Evolutionary conservation across 75 land plant genomes (phyloP).

Genomic region (Chamaecyparis obtusa): DNA sequence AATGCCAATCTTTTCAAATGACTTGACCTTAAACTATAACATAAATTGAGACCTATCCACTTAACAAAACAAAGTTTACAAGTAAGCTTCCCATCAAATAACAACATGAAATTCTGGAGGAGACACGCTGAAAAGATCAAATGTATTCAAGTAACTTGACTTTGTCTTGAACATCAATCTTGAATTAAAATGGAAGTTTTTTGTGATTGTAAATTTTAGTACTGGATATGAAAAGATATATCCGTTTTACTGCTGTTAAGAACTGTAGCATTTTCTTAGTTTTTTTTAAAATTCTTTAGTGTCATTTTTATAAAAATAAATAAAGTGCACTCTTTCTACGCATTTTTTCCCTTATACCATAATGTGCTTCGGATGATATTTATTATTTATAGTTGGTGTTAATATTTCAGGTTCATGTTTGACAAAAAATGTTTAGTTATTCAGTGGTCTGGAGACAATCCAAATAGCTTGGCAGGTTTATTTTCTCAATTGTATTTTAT

Average conservation of each 20-base stretch:
- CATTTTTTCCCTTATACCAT: background rate
- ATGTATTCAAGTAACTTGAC: background rate
- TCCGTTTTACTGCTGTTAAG: too few relatives aligned
- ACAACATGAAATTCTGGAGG: background rate
- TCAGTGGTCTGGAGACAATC: conserved; percentile 99
- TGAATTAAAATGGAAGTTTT: background rate
- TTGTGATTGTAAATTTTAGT: background rate
- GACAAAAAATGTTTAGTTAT: conserved; percentile 68
- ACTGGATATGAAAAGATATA: background rate
- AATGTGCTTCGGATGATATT: background rate
- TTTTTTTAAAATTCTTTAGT: too few relatives aligned
- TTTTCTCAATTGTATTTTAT: background rate
- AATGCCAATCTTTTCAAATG: background rate
- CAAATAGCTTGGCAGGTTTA: conserved; percentile 93
- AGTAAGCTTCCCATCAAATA: background rate
- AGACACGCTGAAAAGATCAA: background rate
- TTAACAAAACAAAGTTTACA: background rate
- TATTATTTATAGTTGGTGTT: conserved; percentile 4
- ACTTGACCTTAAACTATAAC: background rate
- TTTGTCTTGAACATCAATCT: background rate
- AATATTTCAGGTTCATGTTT: conserved; percentile 62
- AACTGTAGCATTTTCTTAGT: background rate
- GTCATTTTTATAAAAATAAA: background rate
- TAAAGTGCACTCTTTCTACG: background rate
- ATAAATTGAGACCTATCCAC: background rate